Conservation (phyloP, 139 green algal genomes). For the Closterium sp. region DNA sequence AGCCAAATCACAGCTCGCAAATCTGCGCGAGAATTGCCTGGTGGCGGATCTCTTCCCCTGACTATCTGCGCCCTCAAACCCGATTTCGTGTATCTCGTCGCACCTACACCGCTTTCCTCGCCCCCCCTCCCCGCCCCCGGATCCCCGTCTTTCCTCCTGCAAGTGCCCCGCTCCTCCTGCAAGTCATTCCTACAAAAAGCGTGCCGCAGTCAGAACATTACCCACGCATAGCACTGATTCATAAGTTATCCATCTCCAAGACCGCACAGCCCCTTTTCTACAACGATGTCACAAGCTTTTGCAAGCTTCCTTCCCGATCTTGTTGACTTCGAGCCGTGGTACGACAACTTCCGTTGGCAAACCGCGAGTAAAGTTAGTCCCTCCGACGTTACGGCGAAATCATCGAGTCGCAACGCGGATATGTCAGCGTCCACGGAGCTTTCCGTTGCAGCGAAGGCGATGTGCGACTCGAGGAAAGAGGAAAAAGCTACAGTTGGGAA, state of each 20-base stretch:
- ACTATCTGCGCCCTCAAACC: too few relatives aligned
- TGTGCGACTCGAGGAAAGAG: not conserved
- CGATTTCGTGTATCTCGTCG: too few relatives aligned
- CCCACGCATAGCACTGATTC: too few relatives aligned
- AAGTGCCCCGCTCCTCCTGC: too few relatives aligned
- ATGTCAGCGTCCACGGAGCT: not conserved
- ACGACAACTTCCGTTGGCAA: not conserved
- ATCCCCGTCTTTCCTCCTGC: too few relatives aligned
- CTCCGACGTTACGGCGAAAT: not conserved
- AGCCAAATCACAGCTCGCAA: too few relatives aligned
- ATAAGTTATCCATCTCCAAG: not conserved
- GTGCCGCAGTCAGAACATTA: too few relatives aligned
- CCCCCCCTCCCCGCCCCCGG: too few relatives aligned
- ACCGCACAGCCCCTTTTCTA: not conserved
- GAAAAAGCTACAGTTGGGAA: not conserved
- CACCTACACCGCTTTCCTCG: too few relatives aligned
- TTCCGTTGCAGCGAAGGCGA: not conserved
- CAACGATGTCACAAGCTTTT: not conserved
- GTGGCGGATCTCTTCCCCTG: too few relatives aligned
- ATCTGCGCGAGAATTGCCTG: too few relatives aligned
- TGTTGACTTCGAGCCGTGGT: not conserved
- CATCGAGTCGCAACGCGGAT: not conserved
- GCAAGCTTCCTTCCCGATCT: not conserved
- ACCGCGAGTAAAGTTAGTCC: not conserved
- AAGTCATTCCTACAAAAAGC: too few relatives aligned